phyloP scores from a whole-genome alignment of 805 yeast genomes.

The Metschnikowia bowlesiae region DNA sequence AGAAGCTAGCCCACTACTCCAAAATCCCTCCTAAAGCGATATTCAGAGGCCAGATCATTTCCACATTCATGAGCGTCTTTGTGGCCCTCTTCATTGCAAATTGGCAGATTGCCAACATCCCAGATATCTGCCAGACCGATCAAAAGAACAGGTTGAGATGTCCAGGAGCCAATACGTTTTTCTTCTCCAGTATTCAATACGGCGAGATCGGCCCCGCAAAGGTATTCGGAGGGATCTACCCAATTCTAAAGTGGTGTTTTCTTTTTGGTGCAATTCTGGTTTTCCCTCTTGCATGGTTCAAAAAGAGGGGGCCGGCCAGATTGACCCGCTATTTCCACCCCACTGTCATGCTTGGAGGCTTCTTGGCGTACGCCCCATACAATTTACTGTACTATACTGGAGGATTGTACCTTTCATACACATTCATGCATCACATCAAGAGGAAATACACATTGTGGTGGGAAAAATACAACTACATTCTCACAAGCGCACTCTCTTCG shows the following conservation, averaged over 20 bases:
- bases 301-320: constrained; percentile 30
- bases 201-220: constrained; percentile 59
- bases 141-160: constrained; percentile 36
- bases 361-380: constrained; percentile 47
- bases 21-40: constrained; percentile 25
- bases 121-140: constrained; percentile 32
- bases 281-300: constrained; percentile 34
- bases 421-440: constrained; percentile 54
- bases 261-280: constrained; percentile 46
- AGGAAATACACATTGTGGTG: constrained; percentile 53
- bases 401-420: constrained; percentile 53
- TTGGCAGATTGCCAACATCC: constrained; percentile 37
- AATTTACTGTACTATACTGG: constrained; percentile 52
- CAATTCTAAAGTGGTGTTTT: constrained; percentile 55
- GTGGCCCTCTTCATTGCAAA: constrained; percentile 34
- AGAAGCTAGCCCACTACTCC: constrained; percentile 25
- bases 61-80: constrained; percentile 32
- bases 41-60: constrained; percentile 36
- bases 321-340: constrained; percentile 47
- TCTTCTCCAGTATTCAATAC: constrained; percentile 49
- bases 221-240: constrained; percentile 53
- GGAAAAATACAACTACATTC: constrained; percentile 67
- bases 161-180: constrained; percentile 47
- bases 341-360: constrained; percentile 49
- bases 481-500: constrained; percentile 54